These are phyloP conservation scores for Talaromyces sp. DNA, from an alignment of 2,329 filamentous ascomycete species.

Conservation along the genomic window DNA sequence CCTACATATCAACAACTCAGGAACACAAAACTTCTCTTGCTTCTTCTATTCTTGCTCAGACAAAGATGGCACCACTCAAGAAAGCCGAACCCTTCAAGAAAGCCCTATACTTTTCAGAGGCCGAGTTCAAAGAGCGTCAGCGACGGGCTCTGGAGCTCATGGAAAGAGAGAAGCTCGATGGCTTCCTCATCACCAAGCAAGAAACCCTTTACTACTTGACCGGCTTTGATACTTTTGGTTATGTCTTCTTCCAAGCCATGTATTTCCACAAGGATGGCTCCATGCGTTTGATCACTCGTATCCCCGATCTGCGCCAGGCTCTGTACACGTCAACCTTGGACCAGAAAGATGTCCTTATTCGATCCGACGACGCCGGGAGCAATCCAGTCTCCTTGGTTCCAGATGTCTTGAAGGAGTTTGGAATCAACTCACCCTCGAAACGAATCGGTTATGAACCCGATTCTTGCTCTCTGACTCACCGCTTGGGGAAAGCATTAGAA, in stretches of 20 bases:
- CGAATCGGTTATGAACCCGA: conserved; percentile 32
- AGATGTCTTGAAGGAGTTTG: conserved; percentile 23
- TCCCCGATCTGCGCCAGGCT: conserved; percentile 28
- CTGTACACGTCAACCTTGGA: conserved; percentile 29
- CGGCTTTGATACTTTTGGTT: conserved; percentile 32
- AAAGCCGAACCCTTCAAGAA: conserved; percentile 24
- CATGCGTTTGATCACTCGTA: conserved; percentile 26
- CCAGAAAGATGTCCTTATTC: conserved; percentile 25
- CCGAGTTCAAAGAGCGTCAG: conserved; percentile 21
- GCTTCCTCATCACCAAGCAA: conserved; percentile 32
- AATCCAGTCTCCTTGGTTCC: conserved; percentile 29
- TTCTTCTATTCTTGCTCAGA: background rate
- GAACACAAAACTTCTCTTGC: background rate
- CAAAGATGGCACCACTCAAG: conserved; percentile 7
- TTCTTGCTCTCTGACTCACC: conserved; percentile 32
- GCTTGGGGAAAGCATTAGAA: conserved; percentile 25
- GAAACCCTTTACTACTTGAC: conserved; percentile 25
- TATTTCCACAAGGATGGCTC: conserved; percentile 31
- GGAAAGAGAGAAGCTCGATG: conserved; percentile 30
- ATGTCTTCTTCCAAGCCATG: conserved; percentile 35
- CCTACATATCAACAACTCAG: background rate
- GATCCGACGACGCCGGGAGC: conserved; percentile 24
- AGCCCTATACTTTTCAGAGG: conserved; percentile 24
- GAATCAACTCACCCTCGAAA: conserved; percentile 24
- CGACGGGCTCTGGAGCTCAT: conserved; percentile 22